Conservation (phyloP, 139 green algal species). For the Mesostigma viride region DNA sequence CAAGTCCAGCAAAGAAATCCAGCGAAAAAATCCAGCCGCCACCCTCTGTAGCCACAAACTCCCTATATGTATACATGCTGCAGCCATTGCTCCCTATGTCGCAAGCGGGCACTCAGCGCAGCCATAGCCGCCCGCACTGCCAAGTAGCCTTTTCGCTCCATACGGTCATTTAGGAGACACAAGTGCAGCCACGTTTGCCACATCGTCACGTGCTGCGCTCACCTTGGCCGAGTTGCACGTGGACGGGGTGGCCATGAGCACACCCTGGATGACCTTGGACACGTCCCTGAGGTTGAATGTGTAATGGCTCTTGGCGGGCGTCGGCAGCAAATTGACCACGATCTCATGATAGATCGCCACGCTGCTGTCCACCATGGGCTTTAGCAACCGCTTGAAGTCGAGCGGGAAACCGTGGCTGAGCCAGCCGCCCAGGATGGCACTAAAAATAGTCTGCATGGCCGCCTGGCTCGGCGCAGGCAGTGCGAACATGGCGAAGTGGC, state of each 20-base stretch:
- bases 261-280: slow-evolving; percentile 68
- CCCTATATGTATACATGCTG: no score
- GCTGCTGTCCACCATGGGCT: slow-evolving; percentile 54
- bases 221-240: slow-evolving; percentile 38
- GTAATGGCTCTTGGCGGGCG: slow-evolving; percentile 64
- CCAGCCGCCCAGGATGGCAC: slow-evolving; percentile 59
- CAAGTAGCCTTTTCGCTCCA: no score
- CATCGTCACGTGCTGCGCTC: no score
- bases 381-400: slow-evolving; percentile 51
- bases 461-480: slow-evolving; percentile 49
- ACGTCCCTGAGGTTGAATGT: slow-evolving; percentile 73
- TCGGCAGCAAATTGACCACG: slow-evolving; percentile 41
- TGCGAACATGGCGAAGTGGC: slow-evolving; percentile 70
- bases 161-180: no score
- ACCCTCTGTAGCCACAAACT: no score
- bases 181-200: no score
- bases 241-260: slow-evolving; percentile 48
- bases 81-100: no score
- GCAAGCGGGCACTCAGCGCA: no score
- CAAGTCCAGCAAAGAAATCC: no score
- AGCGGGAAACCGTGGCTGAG: slow-evolving; percentile 55
- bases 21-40: no score
- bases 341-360: no score
- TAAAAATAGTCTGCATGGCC: slow-evolving; percentile 62
- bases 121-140: no score